Conservation (phyloP, 2,329 filamentous ascomycete genomes). For the Calonectria fujianensis region DNA sequence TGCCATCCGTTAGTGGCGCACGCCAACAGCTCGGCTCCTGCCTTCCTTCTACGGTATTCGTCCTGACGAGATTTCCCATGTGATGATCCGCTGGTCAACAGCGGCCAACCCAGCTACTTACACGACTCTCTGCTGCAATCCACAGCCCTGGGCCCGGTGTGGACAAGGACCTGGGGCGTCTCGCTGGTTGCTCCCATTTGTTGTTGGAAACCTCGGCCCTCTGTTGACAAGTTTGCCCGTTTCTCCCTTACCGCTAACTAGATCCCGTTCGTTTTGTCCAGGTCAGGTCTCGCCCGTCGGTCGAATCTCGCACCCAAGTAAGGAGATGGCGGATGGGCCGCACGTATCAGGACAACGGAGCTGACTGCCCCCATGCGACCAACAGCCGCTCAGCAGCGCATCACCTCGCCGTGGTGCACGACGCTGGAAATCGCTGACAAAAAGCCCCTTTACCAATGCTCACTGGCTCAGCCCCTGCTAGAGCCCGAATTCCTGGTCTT, state of each 20-base stretch:
- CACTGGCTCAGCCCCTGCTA: conserved; percentile 48
- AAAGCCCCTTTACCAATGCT: conserved; percentile 43
- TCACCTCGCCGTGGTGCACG: conserved; percentile 16
- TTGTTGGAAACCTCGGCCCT: conserved; percentile 24
- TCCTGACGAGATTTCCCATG: conserved; percentile 16
- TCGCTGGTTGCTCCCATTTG: conserved; percentile 35
- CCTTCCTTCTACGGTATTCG: conserved; percentile 18
- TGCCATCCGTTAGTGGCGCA: conserved; percentile 17
- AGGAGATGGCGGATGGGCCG: conserved; percentile 37
- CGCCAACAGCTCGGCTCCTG: conserved; percentile 21
- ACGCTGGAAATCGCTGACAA: conserved; percentile 36
- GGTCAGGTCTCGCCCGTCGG: conserved; percentile 18
- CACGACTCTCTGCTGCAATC: conserved; percentile 36
- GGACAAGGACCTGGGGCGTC: conserved; percentile 44
- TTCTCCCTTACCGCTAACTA: conserved; percentile 5
- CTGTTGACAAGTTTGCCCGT: conserved; percentile 4
- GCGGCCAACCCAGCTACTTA: conserved; percentile 23
- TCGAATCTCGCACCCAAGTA: conserved; percentile 38
- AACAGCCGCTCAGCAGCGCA: conserved; percentile 35
- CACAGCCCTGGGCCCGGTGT: conserved; percentile 49
- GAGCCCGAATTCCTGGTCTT: conserved; percentile 55
- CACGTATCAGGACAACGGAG: conserved; percentile 41
- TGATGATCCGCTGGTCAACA: conserved; percentile 27
- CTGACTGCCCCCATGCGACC: conserved; percentile 33
- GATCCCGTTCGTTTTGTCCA: conserved; percentile 31